These are phyloP conservation scores for Groenewaldozyma tartarivorans DNA, from an alignment of 805 yeast species.

Conservation along the genomic window DNA sequence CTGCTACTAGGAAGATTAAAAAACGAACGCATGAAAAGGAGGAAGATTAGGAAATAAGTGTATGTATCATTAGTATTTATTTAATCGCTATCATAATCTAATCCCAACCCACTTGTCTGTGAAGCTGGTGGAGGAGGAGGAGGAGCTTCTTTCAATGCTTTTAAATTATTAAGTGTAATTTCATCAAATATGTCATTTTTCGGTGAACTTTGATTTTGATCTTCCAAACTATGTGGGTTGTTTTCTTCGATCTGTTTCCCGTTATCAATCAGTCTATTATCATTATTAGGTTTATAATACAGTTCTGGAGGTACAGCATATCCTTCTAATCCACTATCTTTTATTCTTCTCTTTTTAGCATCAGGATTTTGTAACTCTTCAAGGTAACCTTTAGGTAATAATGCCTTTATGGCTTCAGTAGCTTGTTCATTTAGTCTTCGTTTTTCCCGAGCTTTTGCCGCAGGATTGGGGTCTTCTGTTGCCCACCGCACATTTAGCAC, in stretches of 20 bases:
- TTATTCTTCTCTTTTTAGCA: conserved; percentile 3
- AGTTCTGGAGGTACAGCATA: conserved; percentile 22
- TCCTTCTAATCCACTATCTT: conserved; percentile 16
- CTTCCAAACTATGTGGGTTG: neutral
- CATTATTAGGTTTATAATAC: conserved; percentile 14
- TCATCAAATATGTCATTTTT: conserved; percentile 1
- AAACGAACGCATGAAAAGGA: too few species aligned
- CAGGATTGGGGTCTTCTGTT: conserved; percentile 74
- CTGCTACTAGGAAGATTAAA: conserved; percentile 4
- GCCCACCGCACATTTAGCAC: conserved; percentile 79
- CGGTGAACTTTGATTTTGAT: neutral
- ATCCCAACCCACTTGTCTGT: too few species aligned
- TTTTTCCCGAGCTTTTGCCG: conserved; percentile 42
- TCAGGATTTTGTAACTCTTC: conserved; percentile 24
- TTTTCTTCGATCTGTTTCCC: conserved; percentile 2
- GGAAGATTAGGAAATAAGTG: too few species aligned
- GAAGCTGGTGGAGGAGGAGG: neutral
- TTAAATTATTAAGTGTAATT: conserved; percentile 1
- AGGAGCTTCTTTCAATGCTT: conserved; percentile 3
- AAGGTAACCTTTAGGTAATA: conserved; percentile 40
- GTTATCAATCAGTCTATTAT: too few species aligned
- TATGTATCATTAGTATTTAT: too few species aligned
- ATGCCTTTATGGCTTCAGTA: conserved; percentile 30
- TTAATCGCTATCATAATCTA: neutral
- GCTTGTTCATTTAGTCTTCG: conserved; percentile 43